These are phyloP conservation scores for Cladophialophora bantiana DNA, from an alignment of 2,329 filamentous ascomycete genomes.

Conservation along the genomic window DNA sequence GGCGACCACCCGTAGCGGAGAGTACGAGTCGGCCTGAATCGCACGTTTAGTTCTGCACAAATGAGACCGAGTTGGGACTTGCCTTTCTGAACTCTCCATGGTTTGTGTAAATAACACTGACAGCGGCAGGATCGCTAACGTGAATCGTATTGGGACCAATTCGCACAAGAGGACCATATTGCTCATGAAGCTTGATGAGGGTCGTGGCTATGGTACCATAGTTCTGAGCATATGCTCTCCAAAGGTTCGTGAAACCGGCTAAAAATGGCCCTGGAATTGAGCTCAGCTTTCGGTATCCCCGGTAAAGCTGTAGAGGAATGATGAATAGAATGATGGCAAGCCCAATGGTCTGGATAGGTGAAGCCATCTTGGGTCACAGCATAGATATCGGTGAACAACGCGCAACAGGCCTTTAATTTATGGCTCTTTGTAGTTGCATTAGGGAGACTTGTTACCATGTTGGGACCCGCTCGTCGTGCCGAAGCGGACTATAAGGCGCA, in stretches of 20 bases:
- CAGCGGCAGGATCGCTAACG: conserved; percentile 1
- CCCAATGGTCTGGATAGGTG: not conserved
- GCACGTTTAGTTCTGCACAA: not conserved
- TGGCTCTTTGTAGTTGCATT: not conserved
- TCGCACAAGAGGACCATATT: conserved; percentile 51
- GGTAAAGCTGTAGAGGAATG: not conserved
- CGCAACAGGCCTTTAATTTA: not conserved
- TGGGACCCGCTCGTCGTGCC: not conserved
- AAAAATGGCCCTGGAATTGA: conserved; percentile 68
- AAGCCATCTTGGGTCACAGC: not conserved
- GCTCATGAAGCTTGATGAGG: conserved; percentile 42
- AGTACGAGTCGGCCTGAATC: not conserved
- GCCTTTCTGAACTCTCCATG: not conserved
- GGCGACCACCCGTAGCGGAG: not conserved
- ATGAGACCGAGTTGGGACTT: not conserved
- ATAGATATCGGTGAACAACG: not conserved
- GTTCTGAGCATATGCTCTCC: conserved; percentile 61
- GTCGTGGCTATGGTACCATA: conserved; percentile 11
- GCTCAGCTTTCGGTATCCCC: conserved; percentile 20
- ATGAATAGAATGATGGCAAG: not conserved
- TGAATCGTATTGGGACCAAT: conserved; percentile 51
- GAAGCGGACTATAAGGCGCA: not conserved
- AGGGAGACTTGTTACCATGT: not conserved
- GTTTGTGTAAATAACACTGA: not conserved
- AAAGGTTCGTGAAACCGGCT: conserved; percentile 73